Evolutionary conservation across 192 early-diverging fungal genomes (phyloP).

Genomic region (Entrophospora sp.): DNA sequence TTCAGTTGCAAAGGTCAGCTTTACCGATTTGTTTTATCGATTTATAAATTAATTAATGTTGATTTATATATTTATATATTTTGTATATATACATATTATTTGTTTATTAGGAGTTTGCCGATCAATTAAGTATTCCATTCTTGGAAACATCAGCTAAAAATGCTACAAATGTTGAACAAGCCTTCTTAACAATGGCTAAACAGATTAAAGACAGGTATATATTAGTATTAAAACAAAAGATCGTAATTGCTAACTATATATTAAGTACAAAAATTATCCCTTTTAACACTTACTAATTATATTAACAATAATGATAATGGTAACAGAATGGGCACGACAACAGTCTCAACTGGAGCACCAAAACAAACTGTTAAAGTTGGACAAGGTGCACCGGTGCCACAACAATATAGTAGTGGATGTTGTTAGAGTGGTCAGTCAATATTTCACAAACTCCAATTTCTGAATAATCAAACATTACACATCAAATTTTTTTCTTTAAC

Average conservation of each 20-base stretch:
- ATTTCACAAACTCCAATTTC: too few relatives aligned
- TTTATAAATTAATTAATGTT: background rate
- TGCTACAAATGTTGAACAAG: constrained; percentile 96
- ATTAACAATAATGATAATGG: background rate
- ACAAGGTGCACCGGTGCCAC: constrained; percentile 38
- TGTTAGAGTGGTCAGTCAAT: too few relatives aligned
- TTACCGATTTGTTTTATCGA: too few relatives aligned
- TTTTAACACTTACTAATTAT: background rate
- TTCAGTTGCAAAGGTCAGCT: constrained; percentile 53
- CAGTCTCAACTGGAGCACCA: constrained; percentile 31
- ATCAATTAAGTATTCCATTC: constrained; percentile 80
- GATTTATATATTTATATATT: background rate
- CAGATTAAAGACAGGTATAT: constrained; percentile 93
- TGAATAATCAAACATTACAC: background rate
- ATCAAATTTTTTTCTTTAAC: background rate
- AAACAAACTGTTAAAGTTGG: constrained; percentile 47
- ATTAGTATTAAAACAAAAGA: background rate
- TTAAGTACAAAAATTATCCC: background rate
- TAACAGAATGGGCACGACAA: constrained; percentile 47
- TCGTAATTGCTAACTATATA: background rate
- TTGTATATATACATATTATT: too few relatives aligned
- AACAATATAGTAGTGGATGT: constrained; percentile 41
- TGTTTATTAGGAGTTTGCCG: constrained; percentile 81
- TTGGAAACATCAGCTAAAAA: constrained; percentile 98
- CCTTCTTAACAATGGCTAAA: constrained; percentile 99